Evolutionary conservation across 106 monocot species (phyloP), one percentile per base, ranked within the genome.

Genomic region (Alisma plantagoaquatica): DNA sequence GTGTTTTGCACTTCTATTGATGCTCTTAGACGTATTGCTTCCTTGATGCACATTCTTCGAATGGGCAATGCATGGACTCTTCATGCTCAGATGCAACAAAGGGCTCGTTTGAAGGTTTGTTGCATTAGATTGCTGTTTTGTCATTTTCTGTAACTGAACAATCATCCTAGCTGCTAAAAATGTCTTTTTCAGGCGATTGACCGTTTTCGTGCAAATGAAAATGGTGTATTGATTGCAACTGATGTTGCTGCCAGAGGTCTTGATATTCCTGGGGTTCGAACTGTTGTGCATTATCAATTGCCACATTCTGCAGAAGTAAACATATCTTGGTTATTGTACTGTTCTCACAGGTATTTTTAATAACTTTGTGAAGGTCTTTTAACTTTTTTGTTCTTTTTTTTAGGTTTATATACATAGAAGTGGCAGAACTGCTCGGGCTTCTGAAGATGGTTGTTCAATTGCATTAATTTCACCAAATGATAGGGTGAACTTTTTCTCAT

Each of bases 81-180:
- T 73, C 98, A 98, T 79, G 84, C 85, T 65, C 79, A 90, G 62
- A 98, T 90, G 98, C 98, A 98, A 64, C 98, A 98, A 69, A 76
- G 82, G 43, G 90, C 98, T 27, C 90, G 98, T 31, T 69, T 98
- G 28, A 98, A 98, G 89, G 98, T 98, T n/a, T n/a, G n/a, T n/a
- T n/a, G n/a, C n/a, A n/a, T n/a, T n/a, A n/a, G n/a, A n/a, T n/a
- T n/a, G n/a, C n/a, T n/a, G 52, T 3, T 30, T 16, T 8, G 4
- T 16, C 20, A 15, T 53, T 23, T 49, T 49, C 5, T 11, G 25
- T 49, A 3, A 23, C 23, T 49, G 11, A 22, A 23, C 10, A 22
- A 49, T 49, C 1, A 0, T 19, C 25, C 11, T 6, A 38, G 35
- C 35, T 38, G 35, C 35, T 38, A 14, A 6, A 53, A 16, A 11